Percentiles rank a stretch among this genome's conserved stretches.
Evolutionary conservation across 768 basidiomycete genomes (phyloP).

Genomic region (Leccinellum albellum): DNA sequence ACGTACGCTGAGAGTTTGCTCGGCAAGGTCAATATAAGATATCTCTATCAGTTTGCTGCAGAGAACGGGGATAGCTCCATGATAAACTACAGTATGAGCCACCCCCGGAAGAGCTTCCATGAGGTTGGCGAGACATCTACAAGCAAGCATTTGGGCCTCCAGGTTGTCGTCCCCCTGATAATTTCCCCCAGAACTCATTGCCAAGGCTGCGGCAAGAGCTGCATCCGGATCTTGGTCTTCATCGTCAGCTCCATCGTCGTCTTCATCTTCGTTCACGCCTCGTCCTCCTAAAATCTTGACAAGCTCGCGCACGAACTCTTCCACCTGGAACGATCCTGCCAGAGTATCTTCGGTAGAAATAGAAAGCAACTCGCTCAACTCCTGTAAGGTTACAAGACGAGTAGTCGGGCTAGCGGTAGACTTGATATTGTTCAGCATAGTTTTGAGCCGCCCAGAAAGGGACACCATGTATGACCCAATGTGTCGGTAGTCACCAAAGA

Average conservation of each 20-base stretch:
- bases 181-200: constrained; percentile 67
- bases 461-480: constrained; percentile 93
- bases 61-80: constrained; percentile 96
- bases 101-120: constrained; percentile 99
- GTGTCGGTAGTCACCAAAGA: constrained; percentile 84
- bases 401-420: constrained; percentile 78
- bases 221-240: constrained; percentile 78
- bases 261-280: constrained; percentile 67
- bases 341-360: constrained; percentile 98
- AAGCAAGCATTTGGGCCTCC: constrained; percentile 94
- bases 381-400: constrained; percentile 86
- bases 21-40: constrained; percentile 95
- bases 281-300: constrained; percentile 86
- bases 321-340: constrained; percentile 92
- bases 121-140: constrained; percentile 93
- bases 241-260: constrained; percentile 64
- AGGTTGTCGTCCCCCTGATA: constrained; percentile 82
- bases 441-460: constrained; percentile 82
- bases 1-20: constrained; percentile 95
- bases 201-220: constrained; percentile 82
- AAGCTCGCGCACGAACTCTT: constrained; percentile 87
- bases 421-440: constrained; percentile 87
- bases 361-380: constrained; percentile 89
- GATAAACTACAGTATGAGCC: constrained; percentile 95
- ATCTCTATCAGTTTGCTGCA: constrained; percentile 98